These are phyloP conservation scores for Dendryphion nanum DNA, from an alignment of 2,329 filamentous ascomycete species.

Conservation along the genomic window DNA sequence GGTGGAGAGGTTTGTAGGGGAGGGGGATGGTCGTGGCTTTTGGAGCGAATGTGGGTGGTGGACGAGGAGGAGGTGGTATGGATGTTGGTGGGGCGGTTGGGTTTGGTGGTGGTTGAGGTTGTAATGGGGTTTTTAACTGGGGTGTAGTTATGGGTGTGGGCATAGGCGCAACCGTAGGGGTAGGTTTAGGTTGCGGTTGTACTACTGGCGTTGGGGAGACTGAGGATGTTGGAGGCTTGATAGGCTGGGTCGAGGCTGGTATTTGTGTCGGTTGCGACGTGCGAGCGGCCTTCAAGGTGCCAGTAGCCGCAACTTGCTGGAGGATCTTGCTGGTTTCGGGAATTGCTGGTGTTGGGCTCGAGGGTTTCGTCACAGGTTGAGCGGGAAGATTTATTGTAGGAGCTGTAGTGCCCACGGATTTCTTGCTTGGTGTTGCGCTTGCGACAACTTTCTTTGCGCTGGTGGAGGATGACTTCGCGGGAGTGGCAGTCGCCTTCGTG, in stretches of 20 bases:
- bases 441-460: neutral
- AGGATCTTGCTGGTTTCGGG: slow-evolving; percentile 30
- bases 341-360: slow-evolving; percentile 25
- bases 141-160: slow-evolving; percentile 8
- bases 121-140: slow-evolving; percentile 2
- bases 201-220: slow-evolving; percentile 17
- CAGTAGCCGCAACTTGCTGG: slow-evolving; percentile 24
- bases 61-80: slow-evolving; percentile 5
- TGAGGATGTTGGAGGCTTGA: slow-evolving; percentile 2
- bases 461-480: slow-evolving; percentile 1
- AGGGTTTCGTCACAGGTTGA: slow-evolving; percentile 1
- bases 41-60: neutral
- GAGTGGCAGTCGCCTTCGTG: slow-evolving; percentile 7
- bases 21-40: neutral
- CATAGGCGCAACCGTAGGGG: slow-evolving; percentile 2
- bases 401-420: neutral
- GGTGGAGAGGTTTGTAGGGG: slow-evolving; percentile 1
- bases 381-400: neutral
- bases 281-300: slow-evolving; percentile 13
- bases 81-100: neutral
- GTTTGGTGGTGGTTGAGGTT: slow-evolving; percentile 1
- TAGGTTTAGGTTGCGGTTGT: slow-evolving; percentile 12
- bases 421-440: slow-evolving; percentile 1
- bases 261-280: neutral
- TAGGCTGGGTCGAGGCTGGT: slow-evolving; percentile 3